These are phyloP conservation scores for Fusarium sp. DNA, from an alignment of 2,329 filamentous ascomycete genomes.

Conservation along the genomic window DNA sequence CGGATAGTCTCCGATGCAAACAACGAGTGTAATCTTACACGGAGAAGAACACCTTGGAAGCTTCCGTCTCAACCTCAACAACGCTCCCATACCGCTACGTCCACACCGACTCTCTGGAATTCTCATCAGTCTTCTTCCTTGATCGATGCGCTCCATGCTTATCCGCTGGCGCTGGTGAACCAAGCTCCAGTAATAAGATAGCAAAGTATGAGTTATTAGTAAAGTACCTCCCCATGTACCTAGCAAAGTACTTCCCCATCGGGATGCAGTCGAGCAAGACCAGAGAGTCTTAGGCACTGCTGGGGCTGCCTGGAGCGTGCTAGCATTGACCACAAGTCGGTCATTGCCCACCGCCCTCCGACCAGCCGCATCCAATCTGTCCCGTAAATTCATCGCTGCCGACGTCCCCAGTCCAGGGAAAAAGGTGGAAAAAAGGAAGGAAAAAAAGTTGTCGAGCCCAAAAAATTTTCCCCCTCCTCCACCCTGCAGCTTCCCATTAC, in stretches of 20 bases:
- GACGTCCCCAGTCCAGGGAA: slow-evolving; percentile 12
- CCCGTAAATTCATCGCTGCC: slow-evolving; percentile 29
- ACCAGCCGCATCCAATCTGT: slow-evolving; percentile 30
- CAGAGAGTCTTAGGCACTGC: slow-evolving; percentile 36
- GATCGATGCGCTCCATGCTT: slow-evolving; percentile 25
- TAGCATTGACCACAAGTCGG: slow-evolving; percentile 42
- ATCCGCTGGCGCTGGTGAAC: slow-evolving; percentile 30
- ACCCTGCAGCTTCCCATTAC: slow-evolving; percentile 16
- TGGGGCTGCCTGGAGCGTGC: slow-evolving; percentile 31
- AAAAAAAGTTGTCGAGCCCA: slow-evolving; percentile 33
- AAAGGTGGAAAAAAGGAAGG: not conserved
- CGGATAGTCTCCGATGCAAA: not conserved
- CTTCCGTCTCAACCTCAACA: not conserved
- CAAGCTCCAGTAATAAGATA: slow-evolving; percentile 23
- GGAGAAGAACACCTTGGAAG: not conserved
- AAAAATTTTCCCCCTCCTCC: slow-evolving; percentile 36
- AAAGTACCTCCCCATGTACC: slow-evolving; percentile 22
- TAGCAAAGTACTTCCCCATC: slow-evolving; percentile 12
- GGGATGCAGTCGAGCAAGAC: slow-evolving; percentile 13
- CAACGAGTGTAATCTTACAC: not conserved
- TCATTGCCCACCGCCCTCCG: slow-evolving; percentile 32
- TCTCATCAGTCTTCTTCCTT: slow-evolving; percentile 4
- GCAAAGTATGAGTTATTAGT: slow-evolving; percentile 20
- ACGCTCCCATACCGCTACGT: not conserved
- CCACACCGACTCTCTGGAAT: slow-evolving; percentile 11